Percentiles rank a stretch among this genome's conserved stretches.
phyloP scores from a whole-genome alignment of 768 basidiomycete species.

The Tylopilus subfusipes region DNA sequence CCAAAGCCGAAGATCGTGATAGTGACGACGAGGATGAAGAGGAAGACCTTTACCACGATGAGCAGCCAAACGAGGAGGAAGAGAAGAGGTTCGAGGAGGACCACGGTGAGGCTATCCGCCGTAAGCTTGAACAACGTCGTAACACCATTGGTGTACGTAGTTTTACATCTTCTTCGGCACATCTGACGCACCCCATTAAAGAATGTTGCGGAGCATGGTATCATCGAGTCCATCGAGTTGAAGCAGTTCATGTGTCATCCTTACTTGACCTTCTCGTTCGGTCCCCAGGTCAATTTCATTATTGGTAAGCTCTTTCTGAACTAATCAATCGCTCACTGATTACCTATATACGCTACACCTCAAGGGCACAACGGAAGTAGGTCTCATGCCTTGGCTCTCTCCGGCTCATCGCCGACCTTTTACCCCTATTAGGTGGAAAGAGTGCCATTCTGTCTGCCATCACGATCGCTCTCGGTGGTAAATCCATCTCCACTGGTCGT shows the following conservation, averaged over 20 bases:
- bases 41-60: slow-evolving; percentile 35
- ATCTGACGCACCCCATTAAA: slow-evolving; percentile 28
- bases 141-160: slow-evolving; percentile 40
- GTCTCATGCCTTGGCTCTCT: slow-evolving; percentile 30
- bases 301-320: slow-evolving; percentile 54
- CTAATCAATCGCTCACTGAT: not conserved
- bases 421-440: slow-evolving; percentile 68
- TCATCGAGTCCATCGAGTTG: slow-evolving; percentile 84
- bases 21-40: slow-evolving; percentile 31
- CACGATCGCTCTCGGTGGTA: slow-evolving; percentile 90
- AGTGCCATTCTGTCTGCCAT: slow-evolving; percentile 93
- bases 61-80: slow-evolving; percentile 45
- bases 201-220: slow-evolving; percentile 81
- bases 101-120: slow-evolving; percentile 53
- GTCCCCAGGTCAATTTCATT: slow-evolving; percentile 95
- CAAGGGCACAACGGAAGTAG: slow-evolving; percentile 89
- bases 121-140: slow-evolving; percentile 44
- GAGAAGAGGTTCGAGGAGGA: slow-evolving; percentile 65
- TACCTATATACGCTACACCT: slow-evolving; percentile 1
- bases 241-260: slow-evolving; percentile 97
- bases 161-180: slow-evolving; percentile 40
- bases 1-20: slow-evolving; percentile 27
- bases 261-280: slow-evolving; percentile 78
- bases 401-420: not conserved
- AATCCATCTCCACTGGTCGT: slow-evolving; percentile 87